A percentile compares a stretch with the other conserved stretches of the same genome.
These are phyloP conservation scores for Priceomyces castillae DNA, from an alignment of 805 yeast genomes.

Conservation along the genomic window DNA sequence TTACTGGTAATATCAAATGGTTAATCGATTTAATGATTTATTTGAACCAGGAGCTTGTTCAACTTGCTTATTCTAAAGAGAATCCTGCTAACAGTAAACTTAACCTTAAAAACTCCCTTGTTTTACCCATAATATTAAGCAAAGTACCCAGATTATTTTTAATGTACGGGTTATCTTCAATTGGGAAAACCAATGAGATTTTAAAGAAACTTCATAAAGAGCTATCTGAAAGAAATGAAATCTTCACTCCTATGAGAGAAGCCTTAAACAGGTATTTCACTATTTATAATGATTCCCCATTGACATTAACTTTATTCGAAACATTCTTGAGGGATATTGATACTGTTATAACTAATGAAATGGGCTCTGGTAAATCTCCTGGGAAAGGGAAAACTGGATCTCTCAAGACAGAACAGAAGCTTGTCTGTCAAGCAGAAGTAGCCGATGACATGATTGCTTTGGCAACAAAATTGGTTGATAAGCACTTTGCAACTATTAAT, in stretches of 20 bases:
- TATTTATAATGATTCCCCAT: conserved; percentile 49
- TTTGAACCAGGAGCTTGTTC: conserved; percentile 68
- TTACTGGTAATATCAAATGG: conserved; percentile 85
- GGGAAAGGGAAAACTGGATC: conserved; percentile 28
- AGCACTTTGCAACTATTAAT: conserved; percentile 41
- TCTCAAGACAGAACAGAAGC: conserved; percentile 55
- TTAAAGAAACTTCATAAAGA: conserved; percentile 57
- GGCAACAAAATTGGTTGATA: conserved; percentile 44
- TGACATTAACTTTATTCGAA: conserved; percentile 56
- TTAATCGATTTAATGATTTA: conserved; percentile 72
- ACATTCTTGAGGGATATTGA: conserved; percentile 60
- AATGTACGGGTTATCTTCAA: conserved; percentile 63
- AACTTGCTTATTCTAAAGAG: conserved; percentile 32
- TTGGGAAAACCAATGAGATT: conserved; percentile 59
- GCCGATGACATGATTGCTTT: conserved; percentile 44
- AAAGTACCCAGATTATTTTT: conserved; percentile 69
- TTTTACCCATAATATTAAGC: conserved; percentile 58
- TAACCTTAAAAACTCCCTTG: conserved; percentile 39
- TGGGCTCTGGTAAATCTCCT: conserved; percentile 15
- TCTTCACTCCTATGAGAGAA: conserved; percentile 50
- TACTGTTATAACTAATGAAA: conserved; percentile 30
- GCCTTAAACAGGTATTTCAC: conserved; percentile 50
- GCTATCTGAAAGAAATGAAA: conserved; percentile 36
- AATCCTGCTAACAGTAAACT: conserved; percentile 19
- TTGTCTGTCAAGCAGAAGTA: conserved; percentile 60